phyloP scores from a whole-genome alignment of 2,329 filamentous ascomycete species.

The Colletotrichum sp. region DNA sequence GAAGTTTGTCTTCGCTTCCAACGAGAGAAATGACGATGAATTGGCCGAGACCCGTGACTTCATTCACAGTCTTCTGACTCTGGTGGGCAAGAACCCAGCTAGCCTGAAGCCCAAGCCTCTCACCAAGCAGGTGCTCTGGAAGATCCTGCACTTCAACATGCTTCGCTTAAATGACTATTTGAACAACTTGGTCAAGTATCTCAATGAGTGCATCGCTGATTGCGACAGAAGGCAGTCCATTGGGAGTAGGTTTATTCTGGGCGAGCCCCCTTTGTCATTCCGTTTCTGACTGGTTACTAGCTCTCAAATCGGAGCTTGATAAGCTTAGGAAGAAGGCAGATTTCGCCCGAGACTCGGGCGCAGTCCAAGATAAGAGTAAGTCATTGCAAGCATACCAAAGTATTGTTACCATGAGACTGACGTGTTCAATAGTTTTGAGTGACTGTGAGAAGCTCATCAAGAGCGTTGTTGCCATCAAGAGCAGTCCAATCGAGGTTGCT shows the following conservation, averaged over 20 bases:
- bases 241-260: too few species aligned
- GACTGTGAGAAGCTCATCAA: not conserved
- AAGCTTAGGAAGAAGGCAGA: too few species aligned
- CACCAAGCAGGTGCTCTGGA: not conserved
- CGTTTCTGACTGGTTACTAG: too few species aligned
- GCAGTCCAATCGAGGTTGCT: not conserved
- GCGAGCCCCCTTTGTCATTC: too few species aligned
- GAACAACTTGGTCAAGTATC: not conserved
- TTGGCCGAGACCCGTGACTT: not conserved
- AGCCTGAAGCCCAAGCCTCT: not conserved
- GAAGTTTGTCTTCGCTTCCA: conserved; percentile 34
- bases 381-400: too few species aligned
- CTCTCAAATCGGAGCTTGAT: too few species aligned
- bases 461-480: not conserved
- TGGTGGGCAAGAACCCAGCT: not conserved
- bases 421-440: not conserved
- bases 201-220: not conserved
- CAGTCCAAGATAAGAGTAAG: too few species aligned
- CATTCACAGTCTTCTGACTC: not conserved
- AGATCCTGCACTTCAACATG: not conserved
- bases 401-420: too few species aligned
- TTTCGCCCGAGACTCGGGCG: too few species aligned
- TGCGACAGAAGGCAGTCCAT: not conserved
- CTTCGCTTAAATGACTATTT: not conserved
- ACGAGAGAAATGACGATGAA: conserved; percentile 16